Base-by-base conservation (phyloP, 164 flowering plant species). In the Kingdonia uniflora region DNA sequence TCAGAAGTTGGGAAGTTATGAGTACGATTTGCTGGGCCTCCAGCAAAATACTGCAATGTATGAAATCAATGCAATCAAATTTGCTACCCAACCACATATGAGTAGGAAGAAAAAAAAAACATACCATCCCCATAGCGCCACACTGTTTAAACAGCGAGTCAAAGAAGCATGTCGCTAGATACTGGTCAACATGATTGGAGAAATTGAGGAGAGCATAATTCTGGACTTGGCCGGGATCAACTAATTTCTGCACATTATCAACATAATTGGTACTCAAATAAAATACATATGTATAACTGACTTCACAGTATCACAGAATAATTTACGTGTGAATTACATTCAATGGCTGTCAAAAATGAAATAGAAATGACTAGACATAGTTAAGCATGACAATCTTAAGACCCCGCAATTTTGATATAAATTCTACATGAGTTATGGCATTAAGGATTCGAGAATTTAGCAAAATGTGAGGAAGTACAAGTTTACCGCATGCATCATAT, bases 401-500 rank as follows among this genome's bases (percentile, higher is more conserved):
- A 37, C 7, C 7, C 13, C 40, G 13, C 40, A 7, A 7, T 37
- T 37, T 37, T 7, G 11, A 37, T 37, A 7, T 7, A 7, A 0
- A 37, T 37, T 37, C 13, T 37, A 37, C 13, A 13, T 0, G 7
- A 13, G 7, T 7, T 37, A 37, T 41, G 44, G 5, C 4, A 41
- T 41, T 14, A 41, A 10, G 7, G 15, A 41, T 14, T 14, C 5
- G 15, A 16, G 17, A 41, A 41, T 4, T 7, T 14, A 14, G 15
- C n/a, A 14, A 14, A 41, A 41, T 1, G n/a, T 10, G 11, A 41
- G 44, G 44, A 5, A 41, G 4, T 2, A 41, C 2, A 47, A 0
- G 14, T 24, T 52, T 42, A 86, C 99, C 82, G 78, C 76, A 55
- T 84, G 63, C 0, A 80, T 89, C 99, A 88, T 89, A 29, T 86